A percentile compares a stretch with the other conserved stretches of the same genome.
Conservation (phyloP, 2,329 filamentous ascomycete genomes). For the Colletotrichum graminicola region DNA sequence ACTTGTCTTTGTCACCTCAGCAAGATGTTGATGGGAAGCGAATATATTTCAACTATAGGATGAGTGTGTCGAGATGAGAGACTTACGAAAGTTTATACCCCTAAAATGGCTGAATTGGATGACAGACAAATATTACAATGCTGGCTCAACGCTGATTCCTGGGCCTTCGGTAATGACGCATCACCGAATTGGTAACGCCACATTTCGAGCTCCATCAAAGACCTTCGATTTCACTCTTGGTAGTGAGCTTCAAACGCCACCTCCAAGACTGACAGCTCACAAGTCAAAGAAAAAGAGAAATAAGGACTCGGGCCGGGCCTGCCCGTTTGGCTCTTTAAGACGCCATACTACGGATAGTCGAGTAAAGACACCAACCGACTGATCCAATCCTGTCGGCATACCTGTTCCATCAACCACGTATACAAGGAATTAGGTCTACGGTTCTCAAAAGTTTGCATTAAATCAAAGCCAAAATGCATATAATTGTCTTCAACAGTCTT, state of each 20-base stretch:
- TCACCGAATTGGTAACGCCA: constrained; percentile 12
- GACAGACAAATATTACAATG: not conserved
- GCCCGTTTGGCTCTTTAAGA: not conserved
- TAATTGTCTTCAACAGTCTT: not conserved
- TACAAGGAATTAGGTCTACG: not conserved
- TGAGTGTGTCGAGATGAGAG: too few relatives aligned
- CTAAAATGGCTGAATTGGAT: not conserved
- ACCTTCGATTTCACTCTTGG: not conserved
- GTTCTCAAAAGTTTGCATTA: not conserved
- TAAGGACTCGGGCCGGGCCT: not conserved
- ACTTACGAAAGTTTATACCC: accelerated
- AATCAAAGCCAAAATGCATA: not conserved
- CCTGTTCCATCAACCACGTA: not conserved
- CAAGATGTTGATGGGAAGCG: not conserved
- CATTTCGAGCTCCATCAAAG: constrained; percentile 12
- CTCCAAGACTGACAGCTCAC: not conserved
- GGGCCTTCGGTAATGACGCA: constrained; percentile 12
- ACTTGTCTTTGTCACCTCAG: not conserved
- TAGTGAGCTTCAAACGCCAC: not conserved
- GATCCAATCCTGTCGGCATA: too few relatives aligned
- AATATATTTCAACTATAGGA: too few relatives aligned
- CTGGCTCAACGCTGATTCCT: not conserved
- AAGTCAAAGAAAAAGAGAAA: not conserved
- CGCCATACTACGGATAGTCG: not conserved
- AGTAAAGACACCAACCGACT: not conserved